phyloP scores from a whole-genome alignment of 345 rosid species.

The Anastatica hierochuntica region DNA sequence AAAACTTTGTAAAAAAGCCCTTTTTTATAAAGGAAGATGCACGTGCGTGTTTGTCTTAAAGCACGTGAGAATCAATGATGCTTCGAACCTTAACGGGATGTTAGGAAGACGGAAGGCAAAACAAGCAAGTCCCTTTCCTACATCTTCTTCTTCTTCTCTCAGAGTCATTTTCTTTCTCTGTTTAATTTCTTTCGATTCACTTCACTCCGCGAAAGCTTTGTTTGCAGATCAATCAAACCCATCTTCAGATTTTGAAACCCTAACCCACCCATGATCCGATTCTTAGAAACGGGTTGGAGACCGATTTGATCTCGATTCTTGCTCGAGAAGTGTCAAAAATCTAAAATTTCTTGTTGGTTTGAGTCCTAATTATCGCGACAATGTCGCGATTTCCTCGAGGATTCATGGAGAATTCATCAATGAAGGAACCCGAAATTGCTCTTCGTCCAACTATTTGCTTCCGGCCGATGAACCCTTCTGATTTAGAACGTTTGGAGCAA shows the following conservation, averaged over 20 bases:
- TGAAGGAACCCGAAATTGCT: constrained; percentile 38
- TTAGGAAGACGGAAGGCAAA: constrained; percentile 6
- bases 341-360: not conserved
- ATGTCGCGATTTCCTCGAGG: constrained; percentile 35
- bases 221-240: not conserved
- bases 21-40: not conserved
- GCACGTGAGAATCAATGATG: constrained; percentile 20
- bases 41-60: constrained; percentile 9
- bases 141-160: not conserved
- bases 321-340: not conserved
- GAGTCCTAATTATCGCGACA: not conserved
- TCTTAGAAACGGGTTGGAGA: not conserved
- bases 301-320: constrained; percentile 7
- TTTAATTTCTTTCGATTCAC: not conserved
- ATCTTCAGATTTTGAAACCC: constrained; percentile 4
- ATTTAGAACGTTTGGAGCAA: constrained; percentile 60
- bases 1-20: no score
- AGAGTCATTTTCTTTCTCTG: constrained; percentile 10
- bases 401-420: constrained; percentile 33
- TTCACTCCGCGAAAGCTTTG: not conserved
- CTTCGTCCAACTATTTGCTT: constrained; percentile 55
- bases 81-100: constrained; percentile 1
- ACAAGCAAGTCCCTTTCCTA: constrained; percentile 6
- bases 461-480: constrained; percentile 64
- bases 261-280: constrained; percentile 13